Evolutionary conservation across 306 rosid species (phyloP).

Genomic region (Trifolium pratense): DNA sequence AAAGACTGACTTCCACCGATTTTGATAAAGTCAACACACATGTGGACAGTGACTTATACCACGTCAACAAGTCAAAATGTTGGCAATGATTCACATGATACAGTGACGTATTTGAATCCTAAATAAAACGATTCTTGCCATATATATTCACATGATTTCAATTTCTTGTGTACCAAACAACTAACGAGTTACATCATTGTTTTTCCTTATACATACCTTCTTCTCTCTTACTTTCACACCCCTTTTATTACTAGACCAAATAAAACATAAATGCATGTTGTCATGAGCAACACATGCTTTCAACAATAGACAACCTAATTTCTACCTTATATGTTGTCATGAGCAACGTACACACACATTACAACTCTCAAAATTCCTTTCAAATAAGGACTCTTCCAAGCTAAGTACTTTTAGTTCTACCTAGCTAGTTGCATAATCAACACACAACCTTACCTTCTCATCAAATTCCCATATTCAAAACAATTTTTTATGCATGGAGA

Average conservation of each 20-base stretch:
- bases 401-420: conserved; percentile 36
- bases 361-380: conserved; percentile 40
- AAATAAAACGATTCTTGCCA: too few species aligned
- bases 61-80: too few species aligned
- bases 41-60: too few species aligned
- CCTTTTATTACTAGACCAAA: not conserved
- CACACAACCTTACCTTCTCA: not conserved
- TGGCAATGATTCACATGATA: too few species aligned
- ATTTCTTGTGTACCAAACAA: not conserved
- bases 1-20: too few species aligned
- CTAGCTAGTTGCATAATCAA: conserved; percentile 18
- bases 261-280: not conserved
- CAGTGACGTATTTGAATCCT: too few species aligned
- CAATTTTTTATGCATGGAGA: conserved; percentile 65
- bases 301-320: conserved; percentile 58
- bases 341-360: conserved; percentile 46
- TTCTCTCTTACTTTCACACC: not conserved
- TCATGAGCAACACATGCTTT: conserved; percentile 29
- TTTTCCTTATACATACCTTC: not conserved
- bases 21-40: too few species aligned
- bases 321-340: conserved; percentile 49
- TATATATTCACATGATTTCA: too few species aligned
- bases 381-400: conserved; percentile 45
- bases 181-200: not conserved
- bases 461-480: not conserved